Evolutionary conservation across 306 rosid genomes (phyloP).

Genomic region (Hippophae gyantsensis): DNA sequence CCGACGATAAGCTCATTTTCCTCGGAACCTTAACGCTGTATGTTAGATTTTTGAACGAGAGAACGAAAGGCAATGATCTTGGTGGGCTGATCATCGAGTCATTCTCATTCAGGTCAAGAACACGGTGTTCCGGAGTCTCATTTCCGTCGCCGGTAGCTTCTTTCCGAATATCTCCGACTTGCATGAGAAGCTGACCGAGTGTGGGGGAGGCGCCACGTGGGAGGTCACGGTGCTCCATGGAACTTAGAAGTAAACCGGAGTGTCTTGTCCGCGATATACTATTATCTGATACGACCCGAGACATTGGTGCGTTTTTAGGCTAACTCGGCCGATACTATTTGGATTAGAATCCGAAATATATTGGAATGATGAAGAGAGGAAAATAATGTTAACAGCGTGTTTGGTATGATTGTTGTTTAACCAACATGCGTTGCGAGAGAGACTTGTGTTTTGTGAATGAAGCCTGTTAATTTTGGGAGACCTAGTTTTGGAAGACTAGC

Average conservation of each 20-base stretch:
- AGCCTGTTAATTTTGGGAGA: not conserved
- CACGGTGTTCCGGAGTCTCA: constrained; percentile 71
- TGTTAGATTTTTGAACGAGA: constrained; percentile 60
- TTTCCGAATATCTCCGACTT: constrained; percentile 57
- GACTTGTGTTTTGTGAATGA: not conserved
- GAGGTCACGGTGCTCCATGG: constrained; percentile 32
- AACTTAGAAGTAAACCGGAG: constrained; percentile 15
- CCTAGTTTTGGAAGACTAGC: not conserved
- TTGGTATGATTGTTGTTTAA: not conserved
- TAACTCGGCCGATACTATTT: not conserved
- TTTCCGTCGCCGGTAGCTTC: constrained; percentile 64
- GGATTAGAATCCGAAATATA: not conserved
- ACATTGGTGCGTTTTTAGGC: not conserved
- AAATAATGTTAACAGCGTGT: not conserved
- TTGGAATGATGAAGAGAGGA: not conserved
- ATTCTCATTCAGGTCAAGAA: constrained; percentile 20
- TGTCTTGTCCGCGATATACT: constrained; percentile 19
- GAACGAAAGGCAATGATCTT: constrained; percentile 59
- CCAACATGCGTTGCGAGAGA: not conserved
- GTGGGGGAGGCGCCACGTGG: constrained; percentile 39
- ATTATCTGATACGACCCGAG: constrained; percentile 45
- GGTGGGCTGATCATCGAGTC: constrained; percentile 25
- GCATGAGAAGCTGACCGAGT: constrained; percentile 63
- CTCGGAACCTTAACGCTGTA: constrained; percentile 58
- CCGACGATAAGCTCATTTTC: constrained; percentile 31